Percentiles rank a stretch among this genome's conserved stretches.
Conservation (phyloP, 495 filamentous ascomycete species). For the Hypomontagnella submonticulosa region DNA sequence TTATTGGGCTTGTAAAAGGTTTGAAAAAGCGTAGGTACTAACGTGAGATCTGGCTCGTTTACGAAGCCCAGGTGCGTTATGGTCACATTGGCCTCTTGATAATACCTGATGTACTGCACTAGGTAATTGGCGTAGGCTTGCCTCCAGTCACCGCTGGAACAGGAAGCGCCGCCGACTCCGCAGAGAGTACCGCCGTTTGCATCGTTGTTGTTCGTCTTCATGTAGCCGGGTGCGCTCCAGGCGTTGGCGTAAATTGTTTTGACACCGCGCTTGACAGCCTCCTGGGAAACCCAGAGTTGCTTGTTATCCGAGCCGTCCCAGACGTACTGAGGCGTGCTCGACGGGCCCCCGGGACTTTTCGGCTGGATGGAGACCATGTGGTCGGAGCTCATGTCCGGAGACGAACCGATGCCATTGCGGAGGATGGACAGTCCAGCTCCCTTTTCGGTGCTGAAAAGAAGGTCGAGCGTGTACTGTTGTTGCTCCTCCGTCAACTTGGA, state of each 20-base stretch:
- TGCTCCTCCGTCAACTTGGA: conserved; percentile 44
- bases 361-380: conserved; percentile 60
- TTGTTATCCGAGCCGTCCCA: conserved; percentile 60
- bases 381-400: conserved; percentile 50
- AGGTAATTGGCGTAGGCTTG: conserved; percentile 68
- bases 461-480: conserved; percentile 55
- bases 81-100: conserved; percentile 57
- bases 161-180: conserved; percentile 58
- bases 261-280: conserved; percentile 60
- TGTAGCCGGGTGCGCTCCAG: conserved; percentile 66
- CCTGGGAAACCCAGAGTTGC: conserved; percentile 61
- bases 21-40: background rate
- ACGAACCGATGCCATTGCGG: conserved; percentile 66
- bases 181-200: conserved; percentile 64
- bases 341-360: conserved; percentile 53
- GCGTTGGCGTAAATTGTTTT: conserved; percentile 65
- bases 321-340: conserved; percentile 48
- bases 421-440: conserved; percentile 65
- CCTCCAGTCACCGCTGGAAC: conserved; percentile 64
- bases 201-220: conserved; percentile 67
- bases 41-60: conserved; percentile 60
- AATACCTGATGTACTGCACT: conserved; percentile 62
- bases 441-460: conserved; percentile 57
- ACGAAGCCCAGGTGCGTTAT: conserved; percentile 64
- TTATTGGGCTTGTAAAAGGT: background rate